Base-by-base conservation (phyloP, 345 rosid species). In the Leavenworthia alabamica region DNA sequence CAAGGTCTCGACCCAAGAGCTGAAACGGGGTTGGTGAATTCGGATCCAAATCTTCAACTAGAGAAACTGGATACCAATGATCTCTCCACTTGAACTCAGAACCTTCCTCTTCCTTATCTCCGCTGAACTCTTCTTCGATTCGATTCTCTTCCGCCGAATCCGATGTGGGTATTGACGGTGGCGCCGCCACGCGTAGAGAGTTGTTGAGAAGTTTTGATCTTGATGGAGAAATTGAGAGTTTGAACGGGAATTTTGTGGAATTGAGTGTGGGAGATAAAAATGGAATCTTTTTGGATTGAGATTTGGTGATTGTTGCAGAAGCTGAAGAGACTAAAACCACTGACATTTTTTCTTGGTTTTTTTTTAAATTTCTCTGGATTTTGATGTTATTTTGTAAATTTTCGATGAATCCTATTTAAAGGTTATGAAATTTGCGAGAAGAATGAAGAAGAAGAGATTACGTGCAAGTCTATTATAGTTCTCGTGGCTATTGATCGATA, bases 51-150 rank as follows among this genome's bases (percentile, higher is more conserved):
- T 93, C 97, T 66, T 86, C 96, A 13, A 87, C 60, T 48, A 89
- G 75, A 33, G 99, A 93, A 76, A 89, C 91, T 2, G 96, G 96
- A 71, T 93, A 89, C 99, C 99, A 93, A 48, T 93, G 96, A 70
- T 93, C 97, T 76, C 88, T 83, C 99, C 97, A 93, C 13, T 83
- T 70, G 53, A 93, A 89, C 72, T 81, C 89, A 22, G 79, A 73
- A 24, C 61, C 83, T 59, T 64, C 66, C 42, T 82, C 77, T 75
- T 83, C 86, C 37, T 54, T 66, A 13, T 72, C 76, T 57, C 72
- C 68, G 6, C 64, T 68, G 58, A 20, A 37, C 3, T 81, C 95
- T 24, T 80, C 85, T 60, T 73, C 81, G 9, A 72, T 55, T 37
- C 52, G 43, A 8, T 67, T 83, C 59, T 51, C 75, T 36, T 77